Percentiles rank a stretch among this genome's conserved stretches.
phyloP scores from a whole-genome alignment of 306 rosid species.

The Aeschynomene evenia region DNA sequence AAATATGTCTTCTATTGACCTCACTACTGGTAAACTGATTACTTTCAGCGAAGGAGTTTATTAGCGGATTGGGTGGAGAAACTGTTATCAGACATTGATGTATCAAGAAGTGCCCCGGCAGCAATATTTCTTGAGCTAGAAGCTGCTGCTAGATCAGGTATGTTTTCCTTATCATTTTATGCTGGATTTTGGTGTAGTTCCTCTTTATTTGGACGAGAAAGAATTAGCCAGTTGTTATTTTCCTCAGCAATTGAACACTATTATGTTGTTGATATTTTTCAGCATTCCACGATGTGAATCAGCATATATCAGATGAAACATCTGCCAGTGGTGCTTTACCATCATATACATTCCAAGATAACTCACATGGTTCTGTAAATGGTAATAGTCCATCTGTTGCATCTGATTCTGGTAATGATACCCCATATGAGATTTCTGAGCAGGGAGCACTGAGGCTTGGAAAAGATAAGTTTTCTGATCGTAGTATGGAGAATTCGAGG shows the following conservation, averaged over 20 bases:
- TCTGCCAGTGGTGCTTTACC: constrained; percentile 42
- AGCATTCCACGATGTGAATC: constrained; percentile 60
- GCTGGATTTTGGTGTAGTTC: neutral
- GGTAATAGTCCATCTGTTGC: constrained; percentile 48
- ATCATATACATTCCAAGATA: constrained; percentile 39
- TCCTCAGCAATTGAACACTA: constrained; percentile 14
- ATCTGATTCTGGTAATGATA: constrained; percentile 56
- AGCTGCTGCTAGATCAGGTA: constrained; percentile 93
- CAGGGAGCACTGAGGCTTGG: constrained; percentile 51
- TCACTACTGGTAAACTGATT: constrained; percentile 35
- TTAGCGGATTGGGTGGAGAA: constrained; percentile 87
- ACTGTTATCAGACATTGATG: constrained; percentile 72
- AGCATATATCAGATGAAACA: constrained; percentile 43
- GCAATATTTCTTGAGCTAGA: constrained; percentile 94
- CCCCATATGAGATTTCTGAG: constrained; percentile 59
- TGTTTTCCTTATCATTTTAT: constrained; percentile 40
- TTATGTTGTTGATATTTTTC: constrained; percentile 40
- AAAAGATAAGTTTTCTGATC: constrained; percentile 41
- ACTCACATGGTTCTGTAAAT: constrained; percentile 42
- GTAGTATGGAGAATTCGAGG: constrained; percentile 37
- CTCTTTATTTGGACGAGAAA: constrained; percentile 6
- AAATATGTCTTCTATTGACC: neutral
- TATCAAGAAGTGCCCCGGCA: constrained; percentile 80
- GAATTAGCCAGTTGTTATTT: neutral
- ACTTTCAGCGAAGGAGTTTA: constrained; percentile 71